Conservation (phyloP, 169 alveolate species). For the Plasmodium fragile region DNA sequence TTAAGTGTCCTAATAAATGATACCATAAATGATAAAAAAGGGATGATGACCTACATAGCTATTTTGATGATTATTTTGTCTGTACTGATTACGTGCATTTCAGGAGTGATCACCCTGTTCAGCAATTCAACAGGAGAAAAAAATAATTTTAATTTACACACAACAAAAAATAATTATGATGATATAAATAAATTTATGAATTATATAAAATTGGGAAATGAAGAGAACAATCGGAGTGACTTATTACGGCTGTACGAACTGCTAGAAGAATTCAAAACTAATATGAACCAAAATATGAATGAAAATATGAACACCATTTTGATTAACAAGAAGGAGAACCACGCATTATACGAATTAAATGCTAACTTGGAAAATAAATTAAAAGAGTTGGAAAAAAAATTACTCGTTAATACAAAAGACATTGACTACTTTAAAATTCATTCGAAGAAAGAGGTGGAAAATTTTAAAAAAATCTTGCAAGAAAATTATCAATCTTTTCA, state of each 20-base stretch:
- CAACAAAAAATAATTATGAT: conserved; percentile 45
- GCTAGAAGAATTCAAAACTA: conserved; percentile 30
- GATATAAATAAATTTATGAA: conserved; percentile 45
- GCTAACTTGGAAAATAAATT: conserved; percentile 23
- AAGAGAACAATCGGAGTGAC: not conserved
- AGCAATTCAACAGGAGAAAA: not conserved
- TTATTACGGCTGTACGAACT: not conserved
- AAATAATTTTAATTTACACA: not conserved
- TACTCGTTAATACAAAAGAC: conserved; percentile 17
- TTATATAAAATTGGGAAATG: conserved; percentile 19
- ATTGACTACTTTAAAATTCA: conserved; percentile 31
- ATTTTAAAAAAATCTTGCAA: conserved; percentile 46
- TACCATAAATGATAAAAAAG: conserved; percentile 66
- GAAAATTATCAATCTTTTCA: conserved; percentile 50
- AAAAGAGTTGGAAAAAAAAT: conserved; percentile 33
- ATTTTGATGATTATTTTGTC: conserved; percentile 44
- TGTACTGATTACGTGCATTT: conserved; percentile 38
- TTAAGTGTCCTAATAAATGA: conserved; percentile 21
- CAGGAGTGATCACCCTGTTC: conserved; percentile 59
- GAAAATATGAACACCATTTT: not conserved
- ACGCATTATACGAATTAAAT: conserved; percentile 7
- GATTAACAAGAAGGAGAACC: conserved; percentile 13
- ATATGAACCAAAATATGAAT: conserved; percentile 12
- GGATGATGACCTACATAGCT: conserved; percentile 69
- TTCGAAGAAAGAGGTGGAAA: conserved; percentile 66